Conservation (phyloP, 1,284 basidiomycete species). For the Heterobasidion occidentale region DNA sequence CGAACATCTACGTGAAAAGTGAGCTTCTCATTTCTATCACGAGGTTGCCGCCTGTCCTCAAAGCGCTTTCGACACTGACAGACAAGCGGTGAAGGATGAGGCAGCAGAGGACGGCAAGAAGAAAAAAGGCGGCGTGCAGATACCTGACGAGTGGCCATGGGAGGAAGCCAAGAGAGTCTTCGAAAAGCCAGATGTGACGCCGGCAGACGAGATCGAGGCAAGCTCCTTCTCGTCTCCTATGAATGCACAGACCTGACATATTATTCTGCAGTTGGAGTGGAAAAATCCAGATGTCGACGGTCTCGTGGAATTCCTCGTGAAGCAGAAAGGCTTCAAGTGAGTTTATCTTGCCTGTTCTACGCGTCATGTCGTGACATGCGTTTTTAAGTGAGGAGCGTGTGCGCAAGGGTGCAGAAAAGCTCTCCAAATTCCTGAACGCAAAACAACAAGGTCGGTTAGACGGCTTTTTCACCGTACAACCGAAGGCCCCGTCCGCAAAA, state of each 20-base stretch:
- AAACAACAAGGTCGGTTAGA: constrained; percentile 97
- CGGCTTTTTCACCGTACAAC: constrained; percentile 83
- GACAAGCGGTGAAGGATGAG: constrained; percentile 48
- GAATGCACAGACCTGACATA: not conserved
- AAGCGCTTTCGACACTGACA: constrained; percentile 5
- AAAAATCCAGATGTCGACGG: constrained; percentile 90
- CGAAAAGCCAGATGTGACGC: constrained; percentile 80
- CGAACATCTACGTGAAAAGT: constrained; percentile 77
- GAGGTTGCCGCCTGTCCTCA: not conserved
- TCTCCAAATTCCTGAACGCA: constrained; percentile 78
- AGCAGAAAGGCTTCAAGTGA: constrained; percentile 95
- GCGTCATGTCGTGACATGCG: constrained; percentile 1
- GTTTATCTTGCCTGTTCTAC: constrained; percentile 4
- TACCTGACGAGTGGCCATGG: constrained; percentile 97
- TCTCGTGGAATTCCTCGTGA: constrained; percentile 90
- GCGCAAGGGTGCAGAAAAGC: constrained; percentile 90
- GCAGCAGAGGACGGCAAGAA: constrained; percentile 38
- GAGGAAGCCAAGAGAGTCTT: constrained; percentile 92
- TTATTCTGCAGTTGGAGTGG: constrained; percentile 78
- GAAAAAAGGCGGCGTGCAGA: constrained; percentile 61
- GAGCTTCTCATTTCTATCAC: constrained; percentile 16
- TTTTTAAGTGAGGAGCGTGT: constrained; percentile 86
- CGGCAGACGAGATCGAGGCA: constrained; percentile 85
- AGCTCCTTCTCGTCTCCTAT: constrained; percentile 5
- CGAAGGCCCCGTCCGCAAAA: constrained; percentile 40